Evolutionary conservation across 805 yeast genomes (phyloP), one percentile per base, ranked within the genome.

Genomic region (Starmerella apicola): DNA sequence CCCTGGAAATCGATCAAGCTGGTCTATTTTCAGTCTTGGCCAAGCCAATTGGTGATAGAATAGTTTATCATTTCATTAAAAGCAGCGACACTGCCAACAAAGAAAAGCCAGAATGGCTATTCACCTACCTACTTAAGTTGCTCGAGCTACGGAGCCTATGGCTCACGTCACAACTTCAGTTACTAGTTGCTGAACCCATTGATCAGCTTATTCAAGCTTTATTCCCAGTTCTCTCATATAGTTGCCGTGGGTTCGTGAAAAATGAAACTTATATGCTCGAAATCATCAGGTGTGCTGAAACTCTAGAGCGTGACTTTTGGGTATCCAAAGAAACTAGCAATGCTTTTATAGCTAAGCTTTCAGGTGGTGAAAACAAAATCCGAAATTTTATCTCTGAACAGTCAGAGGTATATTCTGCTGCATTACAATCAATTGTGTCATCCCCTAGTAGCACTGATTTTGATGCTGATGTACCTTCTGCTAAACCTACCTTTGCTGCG

Each of bases 61-160:
- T 81, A 52, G 59, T 64, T 30, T 80, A 60, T 58, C 83, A 81
- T 53, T 80, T 79, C 51, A 27, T 36, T 10, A 62, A 70, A 4
- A 60, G 66, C 22, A 62, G 57, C 29, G 79, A 76, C 25, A 79
- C 86, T 0, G 78, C 77, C 50, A 68, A 73, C 33, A 51, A 72
- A 20, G 76, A 77, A 42, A 74, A 74, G 51, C 86, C 88, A 1
- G 86, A 80, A 53, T 79, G 83, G 78, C 70, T 76, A 3, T 66
- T 78, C 43, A 57, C 62, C 15, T 78, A 68, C 49, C 53, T 71
- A 21, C 35, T 51, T 22, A 48, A 50, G 25, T 39, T 54, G 18
- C 28, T 64, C 16, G 65, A 61, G 28, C 60, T 58, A 19, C 58
- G 57, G 24, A 34, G 38, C 20, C 43, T 35, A 23, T 56, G 62